Evolutionary conservation across 1,139 yeast species (phyloP).

Genomic region (Pneumocystis murina): DNA sequence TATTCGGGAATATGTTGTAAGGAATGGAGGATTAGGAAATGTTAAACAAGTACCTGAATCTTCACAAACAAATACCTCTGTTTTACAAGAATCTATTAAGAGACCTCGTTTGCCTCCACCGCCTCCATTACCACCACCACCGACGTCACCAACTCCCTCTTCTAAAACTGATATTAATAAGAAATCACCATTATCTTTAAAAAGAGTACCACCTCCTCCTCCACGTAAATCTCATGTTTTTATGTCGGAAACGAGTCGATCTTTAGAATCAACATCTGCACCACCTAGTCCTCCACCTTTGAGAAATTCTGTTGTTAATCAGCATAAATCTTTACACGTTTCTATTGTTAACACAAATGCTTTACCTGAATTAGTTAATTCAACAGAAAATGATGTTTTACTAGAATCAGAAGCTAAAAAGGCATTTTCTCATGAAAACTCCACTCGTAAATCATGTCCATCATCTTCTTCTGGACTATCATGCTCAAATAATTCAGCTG

Average conservation of each 20-base stretch:
- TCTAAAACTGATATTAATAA: not conserved
- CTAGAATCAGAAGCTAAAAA: not conserved
- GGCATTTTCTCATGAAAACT: constrained; percentile 7
- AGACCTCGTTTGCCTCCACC: constrained; percentile 18
- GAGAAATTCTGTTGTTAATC: constrained; percentile 8
- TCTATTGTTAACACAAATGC: constrained; percentile 10
- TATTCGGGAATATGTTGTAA: constrained; percentile 32
- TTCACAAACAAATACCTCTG: not conserved
- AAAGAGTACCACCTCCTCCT: constrained; percentile 10
- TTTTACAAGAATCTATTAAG: constrained; percentile 4
- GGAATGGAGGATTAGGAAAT: constrained; percentile 71
- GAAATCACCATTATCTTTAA: constrained; percentile 12
- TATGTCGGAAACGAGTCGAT: constrained; percentile 6
- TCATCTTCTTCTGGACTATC: constrained; percentile 14
- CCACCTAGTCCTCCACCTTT: constrained; percentile 13
- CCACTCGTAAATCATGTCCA: constrained; percentile 11
- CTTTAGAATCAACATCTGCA: constrained; percentile 4
- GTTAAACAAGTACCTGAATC: constrained; percentile 27
- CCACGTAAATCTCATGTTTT: constrained; percentile 2
- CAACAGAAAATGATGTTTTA: not conserved
- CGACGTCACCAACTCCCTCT: not conserved
- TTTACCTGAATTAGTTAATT: constrained; percentile 11
- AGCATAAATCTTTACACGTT: constrained; percentile 1
- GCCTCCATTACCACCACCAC: constrained; percentile 14
- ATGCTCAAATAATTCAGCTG: constrained; percentile 13